phyloP scores from a whole-genome alignment of 257 asterid species.

The Solanum sitiens region DNA sequence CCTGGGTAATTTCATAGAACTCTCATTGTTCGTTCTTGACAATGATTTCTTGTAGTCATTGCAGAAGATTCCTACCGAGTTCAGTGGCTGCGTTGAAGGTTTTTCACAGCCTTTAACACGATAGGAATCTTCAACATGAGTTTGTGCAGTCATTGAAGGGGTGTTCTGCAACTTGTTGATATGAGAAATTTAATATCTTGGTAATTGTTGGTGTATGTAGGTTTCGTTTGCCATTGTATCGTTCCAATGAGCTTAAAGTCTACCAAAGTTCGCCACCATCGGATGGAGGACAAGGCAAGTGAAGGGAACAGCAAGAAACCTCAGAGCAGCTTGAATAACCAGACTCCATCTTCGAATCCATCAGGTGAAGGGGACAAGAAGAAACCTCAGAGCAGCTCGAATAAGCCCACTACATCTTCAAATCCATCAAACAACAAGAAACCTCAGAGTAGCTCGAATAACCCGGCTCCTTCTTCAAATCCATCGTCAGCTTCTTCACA shows the following conservation, averaged over 20 bases:
- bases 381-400: conserved; percentile 39
- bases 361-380: conserved; percentile 37
- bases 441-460: conserved; percentile 28
- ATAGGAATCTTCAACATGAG: neutral
- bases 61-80: neutral
- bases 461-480: conserved; percentile 24
- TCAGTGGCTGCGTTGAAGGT: neutral
- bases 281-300: conserved; percentile 40
- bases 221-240: conserved; percentile 27
- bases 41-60: neutral
- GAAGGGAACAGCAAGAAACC: conserved; percentile 27
- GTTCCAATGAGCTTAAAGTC: conserved; percentile 57
- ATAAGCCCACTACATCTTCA: conserved; percentile 21
- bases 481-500: conserved; percentile 28
- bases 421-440: conserved; percentile 20
- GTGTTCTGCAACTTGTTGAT: neutral
- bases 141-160: neutral
- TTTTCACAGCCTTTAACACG: neutral
- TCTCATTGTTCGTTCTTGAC: neutral
- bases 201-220: neutral
- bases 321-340: conserved; percentile 29
- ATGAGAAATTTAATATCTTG: neutral
- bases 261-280: conserved; percentile 41
- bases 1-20: neutral
- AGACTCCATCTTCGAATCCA: conserved; percentile 23